phyloP scores from a whole-genome alignment of 305 asterid genomes.

The Solanum chacoense region DNA sequence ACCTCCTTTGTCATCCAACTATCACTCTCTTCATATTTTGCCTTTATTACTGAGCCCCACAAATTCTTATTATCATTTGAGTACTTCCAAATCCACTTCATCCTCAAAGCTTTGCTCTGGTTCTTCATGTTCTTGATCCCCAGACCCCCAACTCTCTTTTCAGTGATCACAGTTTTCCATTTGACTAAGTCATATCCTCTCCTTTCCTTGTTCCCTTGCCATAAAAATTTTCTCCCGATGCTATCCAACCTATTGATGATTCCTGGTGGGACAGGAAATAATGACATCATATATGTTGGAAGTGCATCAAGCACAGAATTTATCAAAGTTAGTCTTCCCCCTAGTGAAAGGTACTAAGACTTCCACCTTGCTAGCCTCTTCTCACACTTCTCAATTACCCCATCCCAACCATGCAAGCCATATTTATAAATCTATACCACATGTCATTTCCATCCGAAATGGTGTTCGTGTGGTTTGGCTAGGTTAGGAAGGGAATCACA shows the following conservation, averaged over 20 bases:
- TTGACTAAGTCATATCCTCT: neutral
- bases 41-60: neutral
- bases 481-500: neutral
- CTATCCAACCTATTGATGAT: neutral
- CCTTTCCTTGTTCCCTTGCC: neutral
- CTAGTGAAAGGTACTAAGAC: neutral
- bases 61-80: neutral
- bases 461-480: neutral
- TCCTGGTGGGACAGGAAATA: neutral
- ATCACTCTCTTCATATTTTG: neutral
- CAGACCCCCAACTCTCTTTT: neutral
- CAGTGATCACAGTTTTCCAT: neutral
- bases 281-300: neutral
- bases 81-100: neutral
- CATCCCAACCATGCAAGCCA: neutral
- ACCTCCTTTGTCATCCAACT: neutral
- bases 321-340: neutral
- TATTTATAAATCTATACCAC: neutral
- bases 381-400: neutral
- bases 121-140: neutral
- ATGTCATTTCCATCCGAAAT: neutral
- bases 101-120: neutral
- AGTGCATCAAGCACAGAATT: neutral
- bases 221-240: neutral
- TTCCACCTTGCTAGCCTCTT: neutral